Base-by-base conservation (phyloP, 176 grass and related monocot genomes). In the Oryza glumipatula region DNA sequence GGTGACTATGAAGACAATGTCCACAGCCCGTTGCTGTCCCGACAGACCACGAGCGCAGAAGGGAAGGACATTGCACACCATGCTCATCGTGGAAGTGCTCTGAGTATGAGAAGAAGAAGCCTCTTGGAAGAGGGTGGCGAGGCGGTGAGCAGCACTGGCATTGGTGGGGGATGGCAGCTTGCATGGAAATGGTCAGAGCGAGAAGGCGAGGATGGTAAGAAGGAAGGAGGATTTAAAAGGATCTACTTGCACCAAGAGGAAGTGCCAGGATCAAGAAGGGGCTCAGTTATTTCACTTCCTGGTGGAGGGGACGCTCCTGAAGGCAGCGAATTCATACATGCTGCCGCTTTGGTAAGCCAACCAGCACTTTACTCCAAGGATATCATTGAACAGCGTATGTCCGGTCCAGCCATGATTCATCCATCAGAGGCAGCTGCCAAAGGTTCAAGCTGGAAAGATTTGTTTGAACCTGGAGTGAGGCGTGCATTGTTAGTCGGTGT, bases 161-260 rank as follows among this genome's bases (percentile, higher is more conserved):
- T 97, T 63, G 92, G 95, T 72, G 95, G 95, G 8, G 92, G 95
- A 7, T 97, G 95, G 95, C 92, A 97, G 49, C 83, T 97, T 12
- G 95, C 95, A 36, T 97, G 82, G 79, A 91, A 91, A 91, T 97
- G 95, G 95, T 88, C 92, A 6, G 92, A 97, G 84, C 81, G 60
- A 63, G 88, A 97, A 76, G 89, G 89, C 7, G 69, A 70, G 52
- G 93, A 98, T 74, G 96, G 96, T 76, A 91, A 91, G 32, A 94
- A 95, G 85, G 87, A 92, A 83, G 90, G 90, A 15, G 92, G 88
- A 33, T 97, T 97, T 74, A 89, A 88, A 70, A 94, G 95, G 47
- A 92, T 97, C 68, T 97, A 97, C 86, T 85, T 97, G 35, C 95
- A 97, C 84, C 84, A 93, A 75, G 92, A 97, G 76, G 88, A 72